phyloP scores from a whole-genome alignment of 2,329 filamentous ascomycete genomes.

The Talaromyces sp. region DNA sequence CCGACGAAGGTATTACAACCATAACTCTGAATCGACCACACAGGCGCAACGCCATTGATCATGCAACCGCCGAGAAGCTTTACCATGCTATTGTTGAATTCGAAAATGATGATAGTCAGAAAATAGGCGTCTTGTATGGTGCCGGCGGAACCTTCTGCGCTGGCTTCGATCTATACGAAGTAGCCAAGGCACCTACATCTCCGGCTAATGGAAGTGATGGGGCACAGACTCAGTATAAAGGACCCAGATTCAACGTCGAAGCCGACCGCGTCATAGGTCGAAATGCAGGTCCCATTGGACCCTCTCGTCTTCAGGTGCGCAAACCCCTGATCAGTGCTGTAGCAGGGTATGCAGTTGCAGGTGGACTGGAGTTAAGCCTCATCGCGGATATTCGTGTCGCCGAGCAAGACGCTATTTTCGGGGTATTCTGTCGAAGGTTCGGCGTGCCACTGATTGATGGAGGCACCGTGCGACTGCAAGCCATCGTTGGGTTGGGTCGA shows the following conservation, averaged over 20 bases:
- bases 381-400: constrained; percentile 53
- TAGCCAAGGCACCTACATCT: constrained; percentile 27
- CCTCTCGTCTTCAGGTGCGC: constrained; percentile 47
- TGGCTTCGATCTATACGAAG: constrained; percentile 51
- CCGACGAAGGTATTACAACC: constrained; percentile 47
- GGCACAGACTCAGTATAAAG: constrained; percentile 6
- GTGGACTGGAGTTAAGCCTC: constrained; percentile 52
- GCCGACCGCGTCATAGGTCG: constrained; percentile 30
- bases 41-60: constrained; percentile 53
- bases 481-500: constrained; percentile 50
- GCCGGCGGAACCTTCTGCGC: constrained; percentile 51
- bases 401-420: constrained; percentile 53
- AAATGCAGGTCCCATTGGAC: constrained; percentile 51
- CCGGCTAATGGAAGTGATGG: not conserved
- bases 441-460: constrained; percentile 53
- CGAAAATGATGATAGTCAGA: constrained; percentile 50
- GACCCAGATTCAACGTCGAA: constrained; percentile 17
- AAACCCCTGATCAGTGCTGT: constrained; percentile 55
- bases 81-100: constrained; percentile 49
- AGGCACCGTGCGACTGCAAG: constrained; percentile 52
- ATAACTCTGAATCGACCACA: constrained; percentile 53
- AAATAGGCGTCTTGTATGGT: constrained; percentile 52
- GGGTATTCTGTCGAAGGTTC: constrained; percentile 54
- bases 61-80: constrained; percentile 47
- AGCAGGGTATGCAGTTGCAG: constrained; percentile 53